These are phyloP conservation scores for Colletotrichum echinochloae DNA, from an alignment of 2,329 filamentous ascomycete genomes.

Conservation along the genomic window DNA sequence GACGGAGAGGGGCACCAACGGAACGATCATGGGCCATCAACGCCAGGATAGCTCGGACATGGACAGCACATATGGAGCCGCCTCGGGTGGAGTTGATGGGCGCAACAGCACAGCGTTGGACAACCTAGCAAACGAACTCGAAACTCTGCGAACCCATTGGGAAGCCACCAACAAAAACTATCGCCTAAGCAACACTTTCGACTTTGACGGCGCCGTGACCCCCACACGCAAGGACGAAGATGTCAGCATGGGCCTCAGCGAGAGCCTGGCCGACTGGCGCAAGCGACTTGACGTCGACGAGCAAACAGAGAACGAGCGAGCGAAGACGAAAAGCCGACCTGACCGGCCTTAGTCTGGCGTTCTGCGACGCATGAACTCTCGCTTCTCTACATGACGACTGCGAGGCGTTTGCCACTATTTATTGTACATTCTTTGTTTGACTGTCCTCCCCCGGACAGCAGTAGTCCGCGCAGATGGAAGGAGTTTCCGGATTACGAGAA, in stretches of 20 bases:
- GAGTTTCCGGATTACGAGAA: slow-evolving; percentile 27
- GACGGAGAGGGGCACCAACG: slow-evolving; percentile 50
- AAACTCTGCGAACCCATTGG: slow-evolving; percentile 91
- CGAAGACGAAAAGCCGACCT: slow-evolving; percentile 41
- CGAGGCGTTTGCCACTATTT: slow-evolving; percentile 21
- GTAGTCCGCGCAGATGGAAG: slow-evolving; percentile 13
- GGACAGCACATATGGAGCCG: slow-evolving; percentile 73
- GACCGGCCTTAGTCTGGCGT: slow-evolving; percentile 42
- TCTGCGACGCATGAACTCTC: slow-evolving; percentile 42
- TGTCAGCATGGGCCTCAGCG: slow-evolving; percentile 67
- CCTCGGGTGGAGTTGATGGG: slow-evolving; percentile 56
- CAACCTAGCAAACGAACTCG: slow-evolving; percentile 90
- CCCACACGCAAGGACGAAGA: slow-evolving; percentile 59
- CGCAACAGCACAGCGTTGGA: slow-evolving; percentile 81
- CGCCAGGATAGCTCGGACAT: slow-evolving; percentile 69
- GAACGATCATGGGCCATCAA: slow-evolving; percentile 54
- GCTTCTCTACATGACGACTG: slow-evolving; percentile 36
- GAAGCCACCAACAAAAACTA: slow-evolving; percentile 97
- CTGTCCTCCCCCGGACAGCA: slow-evolving; percentile 4
- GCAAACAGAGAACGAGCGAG: slow-evolving; percentile 42
- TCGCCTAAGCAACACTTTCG: slow-evolving; percentile 87
- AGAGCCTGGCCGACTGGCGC: slow-evolving; percentile 83
- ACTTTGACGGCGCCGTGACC: slow-evolving; percentile 71
- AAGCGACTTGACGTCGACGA: slow-evolving; percentile 75
- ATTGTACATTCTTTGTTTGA: slow-evolving; percentile 34